Evolutionary conservation across 2,329 filamentous ascomycete genomes (phyloP).

Genomic region (Pezicula radicicola): DNA sequence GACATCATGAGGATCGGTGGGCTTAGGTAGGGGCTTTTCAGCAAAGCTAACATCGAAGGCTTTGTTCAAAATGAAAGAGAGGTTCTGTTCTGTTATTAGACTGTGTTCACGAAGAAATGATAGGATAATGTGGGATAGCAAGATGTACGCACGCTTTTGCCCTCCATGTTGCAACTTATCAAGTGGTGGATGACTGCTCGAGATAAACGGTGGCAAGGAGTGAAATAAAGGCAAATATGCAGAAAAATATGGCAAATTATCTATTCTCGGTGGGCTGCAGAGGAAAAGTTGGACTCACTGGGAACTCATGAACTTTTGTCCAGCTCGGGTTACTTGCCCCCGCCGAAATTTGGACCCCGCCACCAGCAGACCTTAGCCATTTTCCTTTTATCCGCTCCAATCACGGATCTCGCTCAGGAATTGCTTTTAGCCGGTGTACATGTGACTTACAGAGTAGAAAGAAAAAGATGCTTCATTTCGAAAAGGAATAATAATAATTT

Average conservation of each 20-base stretch:
- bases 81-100: slow-evolving; percentile 26
- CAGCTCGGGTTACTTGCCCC: slow-evolving; percentile 7
- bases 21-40: slow-evolving; percentile 31
- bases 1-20: slow-evolving; percentile 51
- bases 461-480: no score
- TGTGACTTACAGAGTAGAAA: no score
- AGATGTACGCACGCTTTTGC: slow-evolving; percentile 11
- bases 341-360: slow-evolving; percentile 6
- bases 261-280: not conserved
- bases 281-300: no score
- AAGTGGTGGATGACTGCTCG: not conserved
- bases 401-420: slow-evolving; percentile 1
- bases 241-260: not conserved
- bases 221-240: not conserved
- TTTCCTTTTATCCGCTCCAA: slow-evolving; percentile 20
- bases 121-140: not conserved
- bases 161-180: not conserved
- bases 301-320: not conserved
- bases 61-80: slow-evolving; percentile 34
- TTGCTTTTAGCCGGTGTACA: no score
- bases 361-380: slow-evolving; percentile 8
- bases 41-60: slow-evolving; percentile 29
- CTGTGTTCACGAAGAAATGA: not conserved
- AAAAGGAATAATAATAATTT: no score
- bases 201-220: not conserved